phyloP scores from a whole-genome alignment of 768 basidiomycete genomes.

The Thelephora ganbajun region DNA sequence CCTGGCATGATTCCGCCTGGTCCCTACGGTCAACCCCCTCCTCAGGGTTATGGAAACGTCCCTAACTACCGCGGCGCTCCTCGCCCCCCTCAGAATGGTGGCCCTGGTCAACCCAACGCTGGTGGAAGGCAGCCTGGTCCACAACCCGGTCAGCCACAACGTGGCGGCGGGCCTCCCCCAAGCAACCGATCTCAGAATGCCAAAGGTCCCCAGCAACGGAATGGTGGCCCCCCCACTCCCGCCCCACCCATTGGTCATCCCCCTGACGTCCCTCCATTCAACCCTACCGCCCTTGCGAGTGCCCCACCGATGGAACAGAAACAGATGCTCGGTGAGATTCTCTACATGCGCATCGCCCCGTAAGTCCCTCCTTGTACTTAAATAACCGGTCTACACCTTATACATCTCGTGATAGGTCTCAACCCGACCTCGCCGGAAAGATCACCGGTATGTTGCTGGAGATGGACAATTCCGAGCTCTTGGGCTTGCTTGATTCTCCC shows the following conservation, averaged over 20 bases:
- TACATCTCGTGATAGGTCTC: conserved; percentile 31
- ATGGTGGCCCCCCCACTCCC: conserved; percentile 18
- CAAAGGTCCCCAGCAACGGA: conserved; percentile 22
- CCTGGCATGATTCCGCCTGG: conserved; percentile 65
- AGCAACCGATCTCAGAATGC: conserved; percentile 24
- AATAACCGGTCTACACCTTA: conserved; percentile 2
- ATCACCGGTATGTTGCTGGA: conserved; percentile 98
- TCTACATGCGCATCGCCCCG: conserved; percentile 83
- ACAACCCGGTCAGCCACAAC: conserved; percentile 28
- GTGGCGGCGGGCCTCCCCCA: conserved; percentile 31
- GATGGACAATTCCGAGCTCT: conserved; percentile 93
- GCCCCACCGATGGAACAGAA: conserved; percentile 80
- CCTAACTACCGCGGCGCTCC: conserved; percentile 50
- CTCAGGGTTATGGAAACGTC: conserved; percentile 56
- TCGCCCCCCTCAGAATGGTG: conserved; percentile 51
- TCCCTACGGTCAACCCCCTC: conserved; percentile 60
- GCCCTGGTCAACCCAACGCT: conserved; percentile 44
- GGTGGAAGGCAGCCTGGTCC: conserved; percentile 46
- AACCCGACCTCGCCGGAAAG: conserved; percentile 94
- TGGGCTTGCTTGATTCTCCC: conserved; percentile 72
- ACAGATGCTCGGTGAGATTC: conserved; percentile 95
- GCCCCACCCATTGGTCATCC: conserved; percentile 20
- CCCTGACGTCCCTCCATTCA: conserved; percentile 41
- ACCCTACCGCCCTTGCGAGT: conserved; percentile 43
- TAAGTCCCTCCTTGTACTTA: conserved; percentile 28